Conservation (phyloP, 257 asterid species). For the Forsythia viridissima region DNA sequence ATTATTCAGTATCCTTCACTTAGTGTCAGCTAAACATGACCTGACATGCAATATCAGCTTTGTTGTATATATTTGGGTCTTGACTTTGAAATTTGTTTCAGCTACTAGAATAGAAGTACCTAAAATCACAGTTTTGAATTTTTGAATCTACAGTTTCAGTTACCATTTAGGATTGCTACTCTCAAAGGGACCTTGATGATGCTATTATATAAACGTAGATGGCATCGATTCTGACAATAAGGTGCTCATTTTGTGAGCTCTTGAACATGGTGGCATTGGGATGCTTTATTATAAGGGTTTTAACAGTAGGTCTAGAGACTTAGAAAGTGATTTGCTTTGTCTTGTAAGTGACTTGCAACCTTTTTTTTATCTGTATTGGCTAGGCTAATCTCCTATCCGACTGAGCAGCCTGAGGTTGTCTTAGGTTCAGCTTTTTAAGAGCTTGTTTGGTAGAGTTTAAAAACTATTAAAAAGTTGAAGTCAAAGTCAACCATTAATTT, state of each 20-base stretch:
- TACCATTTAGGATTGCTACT: background rate
- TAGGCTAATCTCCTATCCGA: background rate
- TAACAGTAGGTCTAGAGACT: background rate
- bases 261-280: background rate
- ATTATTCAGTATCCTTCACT: background rate
- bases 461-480: too few relatives aligned
- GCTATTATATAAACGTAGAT: background rate
- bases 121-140: background rate
- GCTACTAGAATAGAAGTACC: background rate
- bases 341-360: background rate
- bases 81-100: background rate
- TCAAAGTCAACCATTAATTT: too few relatives aligned
- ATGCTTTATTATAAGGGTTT: background rate
- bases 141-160: background rate
- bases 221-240: background rate
- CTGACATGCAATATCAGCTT: background rate
- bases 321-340: background rate
- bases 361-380: background rate
- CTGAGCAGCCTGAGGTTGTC: background rate
- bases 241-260: background rate
- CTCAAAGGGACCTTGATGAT: background rate
- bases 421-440: background rate
- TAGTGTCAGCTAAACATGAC: background rate
- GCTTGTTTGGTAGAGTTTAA: too few relatives aligned
- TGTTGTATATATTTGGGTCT: background rate